phyloP scores from a whole-genome alignment of 2,329 filamentous ascomycete genomes.

The Phaeosphaeriaceae sp. region DNA sequence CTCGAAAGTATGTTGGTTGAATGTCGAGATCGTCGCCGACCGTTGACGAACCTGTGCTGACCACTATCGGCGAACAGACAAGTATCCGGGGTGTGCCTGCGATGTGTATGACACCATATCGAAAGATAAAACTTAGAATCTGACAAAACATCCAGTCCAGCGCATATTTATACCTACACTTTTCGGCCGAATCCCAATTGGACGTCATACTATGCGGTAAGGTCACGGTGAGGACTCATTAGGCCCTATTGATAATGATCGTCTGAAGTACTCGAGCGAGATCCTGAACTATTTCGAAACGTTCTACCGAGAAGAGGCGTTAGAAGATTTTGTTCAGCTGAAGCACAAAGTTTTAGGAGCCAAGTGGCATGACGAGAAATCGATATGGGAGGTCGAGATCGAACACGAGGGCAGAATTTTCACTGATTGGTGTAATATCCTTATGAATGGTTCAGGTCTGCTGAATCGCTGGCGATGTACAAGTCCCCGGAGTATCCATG shows the following conservation, averaged over 20 bases:
- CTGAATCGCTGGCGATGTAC: conserved; percentile 23
- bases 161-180: conserved; percentile 40
- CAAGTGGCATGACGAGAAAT: conserved; percentile 20
- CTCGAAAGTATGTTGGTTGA: conserved; percentile 3
- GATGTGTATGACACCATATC: conserved; percentile 1
- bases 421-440: conserved; percentile 25
- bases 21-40: conserved; percentile 44
- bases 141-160: conserved; percentile 29
- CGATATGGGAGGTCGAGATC: conserved; percentile 34
- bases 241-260: not conserved
- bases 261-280: conserved; percentile 35
- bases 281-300: conserved; percentile 48
- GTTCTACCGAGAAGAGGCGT: conserved; percentile 42
- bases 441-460: conserved; percentile 33
- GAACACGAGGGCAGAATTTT: conserved; percentile 16
- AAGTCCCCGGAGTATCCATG: not conserved
- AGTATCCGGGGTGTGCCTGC: conserved; percentile 33
- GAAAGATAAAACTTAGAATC: not conserved
- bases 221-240: not conserved
- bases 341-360: conserved; percentile 26
- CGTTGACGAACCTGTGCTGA: not conserved
- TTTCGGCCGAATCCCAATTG: conserved; percentile 51
- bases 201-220: conserved; percentile 45
- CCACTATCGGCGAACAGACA: conserved; percentile 25
- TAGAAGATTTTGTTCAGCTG: conserved; percentile 34